phyloP scores from a whole-genome alignment of 2,329 filamentous ascomycete genomes.

The Cyanodermella asteris region DNA sequence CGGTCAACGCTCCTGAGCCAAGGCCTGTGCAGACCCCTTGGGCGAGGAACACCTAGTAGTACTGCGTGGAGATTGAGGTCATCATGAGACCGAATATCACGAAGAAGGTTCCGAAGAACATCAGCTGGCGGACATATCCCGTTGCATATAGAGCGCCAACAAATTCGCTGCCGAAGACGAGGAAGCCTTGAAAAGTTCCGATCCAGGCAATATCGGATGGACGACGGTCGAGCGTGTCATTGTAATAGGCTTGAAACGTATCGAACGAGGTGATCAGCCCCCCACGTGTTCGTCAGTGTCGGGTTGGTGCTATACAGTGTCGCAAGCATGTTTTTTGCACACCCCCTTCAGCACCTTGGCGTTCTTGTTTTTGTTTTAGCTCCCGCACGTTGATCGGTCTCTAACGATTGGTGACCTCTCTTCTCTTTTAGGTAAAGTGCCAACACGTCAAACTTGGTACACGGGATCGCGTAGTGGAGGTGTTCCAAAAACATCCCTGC shows the following conservation, averaged over 20 bases:
- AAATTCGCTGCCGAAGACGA: constrained; percentile 29
- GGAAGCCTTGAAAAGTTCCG: constrained; percentile 21
- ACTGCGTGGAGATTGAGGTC: constrained; percentile 26
- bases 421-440: no score
- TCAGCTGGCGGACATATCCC: constrained; percentile 24
- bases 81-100: constrained; percentile 31
- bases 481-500: no score
- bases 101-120: constrained; percentile 22
- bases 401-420: no score
- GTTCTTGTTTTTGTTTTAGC: no score
- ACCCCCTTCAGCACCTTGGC: no score
- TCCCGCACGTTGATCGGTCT: no score
- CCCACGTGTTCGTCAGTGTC: no score
- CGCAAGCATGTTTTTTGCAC: no score
- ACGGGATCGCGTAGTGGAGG: no score
- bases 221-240: constrained; percentile 9
- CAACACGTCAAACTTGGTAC: no score
- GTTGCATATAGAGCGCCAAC: constrained; percentile 32
- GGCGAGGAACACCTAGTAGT: constrained; percentile 32
- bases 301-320: no score
- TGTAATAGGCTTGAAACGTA: constrained; percentile 22
- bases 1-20: constrained; percentile 40
- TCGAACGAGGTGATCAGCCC: constrained; percentile 12
- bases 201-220: constrained; percentile 18
- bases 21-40: constrained; percentile 30